phyloP scores from a whole-genome alignment of 805 yeast species.

The Myxozyma vanderwaltii region DNA sequence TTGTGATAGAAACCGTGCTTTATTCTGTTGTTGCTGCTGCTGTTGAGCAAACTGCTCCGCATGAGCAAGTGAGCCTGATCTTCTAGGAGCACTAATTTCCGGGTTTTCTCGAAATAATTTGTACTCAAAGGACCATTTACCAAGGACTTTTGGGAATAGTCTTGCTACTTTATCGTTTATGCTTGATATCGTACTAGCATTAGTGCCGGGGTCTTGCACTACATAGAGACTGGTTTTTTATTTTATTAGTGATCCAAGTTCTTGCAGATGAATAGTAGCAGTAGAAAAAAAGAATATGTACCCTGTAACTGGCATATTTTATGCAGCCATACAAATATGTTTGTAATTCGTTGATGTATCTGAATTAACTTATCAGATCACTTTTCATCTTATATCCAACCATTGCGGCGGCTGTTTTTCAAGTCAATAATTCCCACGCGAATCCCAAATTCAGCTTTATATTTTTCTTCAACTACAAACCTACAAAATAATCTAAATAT shows the following conservation, averaged over 20 bases:
- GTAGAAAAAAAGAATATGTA: neutral
- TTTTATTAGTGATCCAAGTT: too few relatives aligned
- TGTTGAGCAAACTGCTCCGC: neutral
- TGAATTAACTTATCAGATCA: too few relatives aligned
- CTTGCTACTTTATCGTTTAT: conserved; percentile 73
- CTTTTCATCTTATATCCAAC: too few relatives aligned
- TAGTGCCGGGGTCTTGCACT: conserved; percentile 20
- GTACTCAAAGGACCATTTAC: conserved; percentile 69
- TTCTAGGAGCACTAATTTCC: conserved; percentile 39
- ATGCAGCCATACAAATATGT: neutral
- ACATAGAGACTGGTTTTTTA: conserved; percentile 24
- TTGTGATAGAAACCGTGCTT: conserved; percentile 38
- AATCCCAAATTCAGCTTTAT: neutral
- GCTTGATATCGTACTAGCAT: conserved; percentile 54
- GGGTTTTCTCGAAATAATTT: conserved; percentile 67
- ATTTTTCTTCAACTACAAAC: too few relatives aligned
- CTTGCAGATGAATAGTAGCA: neutral
- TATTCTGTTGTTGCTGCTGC: conserved; percentile 4
- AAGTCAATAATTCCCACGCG: too few relatives aligned
- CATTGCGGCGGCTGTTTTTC: too few relatives aligned
- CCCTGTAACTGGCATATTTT: conserved; percentile 20
- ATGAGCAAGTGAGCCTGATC: conserved; percentile 3
- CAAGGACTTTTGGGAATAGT: conserved; percentile 61
- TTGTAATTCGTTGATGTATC: too few relatives aligned
- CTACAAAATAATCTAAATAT: too few relatives aligned